These are phyloP conservation scores for Isabelozyma heimii DNA, from an alignment of 805 yeast species.

Conservation along the genomic window DNA sequence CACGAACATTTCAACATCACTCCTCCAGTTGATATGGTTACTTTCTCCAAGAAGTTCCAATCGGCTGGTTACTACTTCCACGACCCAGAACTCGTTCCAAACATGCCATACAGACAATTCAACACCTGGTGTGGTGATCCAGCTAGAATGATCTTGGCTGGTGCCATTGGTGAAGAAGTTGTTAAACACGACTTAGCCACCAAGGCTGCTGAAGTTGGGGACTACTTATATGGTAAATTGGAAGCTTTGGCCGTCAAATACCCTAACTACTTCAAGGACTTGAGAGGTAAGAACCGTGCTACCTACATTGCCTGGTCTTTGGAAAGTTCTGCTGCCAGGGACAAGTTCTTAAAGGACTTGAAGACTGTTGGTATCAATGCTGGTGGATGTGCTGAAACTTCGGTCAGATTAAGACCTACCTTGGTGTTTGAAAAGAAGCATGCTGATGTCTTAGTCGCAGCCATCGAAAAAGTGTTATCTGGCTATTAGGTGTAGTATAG, in stretches of 20 bases:
- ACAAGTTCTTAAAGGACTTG: constrained; percentile 57
- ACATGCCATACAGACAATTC: constrained; percentile 82
- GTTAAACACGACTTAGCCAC: constrained; percentile 56
- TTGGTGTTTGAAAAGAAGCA: constrained; percentile 77
- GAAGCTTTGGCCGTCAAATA: constrained; percentile 49
- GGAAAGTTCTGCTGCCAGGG: constrained; percentile 53
- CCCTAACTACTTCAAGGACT: constrained; percentile 51
- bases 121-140: constrained; percentile 96
- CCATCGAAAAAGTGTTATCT: constrained; percentile 37
- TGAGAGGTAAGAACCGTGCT: constrained; percentile 74
- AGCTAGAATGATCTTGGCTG: constrained; percentile 71
- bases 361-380: constrained; percentile 68
- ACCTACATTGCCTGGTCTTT: constrained; percentile 84
- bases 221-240: constrained; percentile 58
- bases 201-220: constrained; percentile 61
- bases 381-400: constrained; percentile 80
- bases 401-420: constrained; percentile 81
- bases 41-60: constrained; percentile 87
- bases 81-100: constrained; percentile 70
- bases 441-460: constrained; percentile 60
- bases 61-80: constrained; percentile 85
- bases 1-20: constrained; percentile 80
- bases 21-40: constrained; percentile 79
- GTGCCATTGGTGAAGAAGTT: constrained; percentile 68
- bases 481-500: constrained; percentile 17